Evolutionary conservation across 2,329 filamentous ascomycete species (phyloP), one percentile per base, ranked within the genome.

Genomic region (Pseudogymnoascus sp.): DNA sequence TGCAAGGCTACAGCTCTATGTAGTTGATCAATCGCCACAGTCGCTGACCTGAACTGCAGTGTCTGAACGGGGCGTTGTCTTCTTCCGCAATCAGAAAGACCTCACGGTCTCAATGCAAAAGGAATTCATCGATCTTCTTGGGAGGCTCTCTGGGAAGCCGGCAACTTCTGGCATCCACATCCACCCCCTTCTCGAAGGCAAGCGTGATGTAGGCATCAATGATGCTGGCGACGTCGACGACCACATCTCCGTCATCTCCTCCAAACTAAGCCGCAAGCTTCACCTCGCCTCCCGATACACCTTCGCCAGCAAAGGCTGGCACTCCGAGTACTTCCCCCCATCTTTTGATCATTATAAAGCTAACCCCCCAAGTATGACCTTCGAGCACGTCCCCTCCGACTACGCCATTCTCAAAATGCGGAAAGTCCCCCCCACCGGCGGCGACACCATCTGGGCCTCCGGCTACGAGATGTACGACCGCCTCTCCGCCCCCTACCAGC

Each of bases 41-140:
- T 12, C 12, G 4, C 38, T 62, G 19, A 62, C 22, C 24, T 16
- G 10, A 28, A 14, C n/a, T 50, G 2, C 12, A 62, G 60, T 62
- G 6, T 62, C 60, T 33, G 60, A 62, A 35, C 16, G 28, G 46
- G 82, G 83, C 3, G 82, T 85, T 0, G 82, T 85, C 1, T 83
- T 85, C 72, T 84, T 85, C 75, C 77, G 82, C 12, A 74, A 79
- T 59, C 83, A 85, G 70, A 76, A 80, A 62, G 79, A 82, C 66
- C 77, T 84, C 26, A 77, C 77, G 65, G 78, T 84, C 56, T 2
- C 26, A 56, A 56, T 56, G 50, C 26, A 56, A 33, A 56, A 56
- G n/a, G 50, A 56, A 7, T 56, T 56, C 2, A 56, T 56, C 10
- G 50, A 56, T 31, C 50, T 56, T 3, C 50, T 56, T 56, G 50